Percentiles rank a stretch among this genome's conserved stretches.
Evolutionary conservation across 192 early-diverging fungal species (phyloP).

Genomic region (Kappamyces sp.): DNA sequence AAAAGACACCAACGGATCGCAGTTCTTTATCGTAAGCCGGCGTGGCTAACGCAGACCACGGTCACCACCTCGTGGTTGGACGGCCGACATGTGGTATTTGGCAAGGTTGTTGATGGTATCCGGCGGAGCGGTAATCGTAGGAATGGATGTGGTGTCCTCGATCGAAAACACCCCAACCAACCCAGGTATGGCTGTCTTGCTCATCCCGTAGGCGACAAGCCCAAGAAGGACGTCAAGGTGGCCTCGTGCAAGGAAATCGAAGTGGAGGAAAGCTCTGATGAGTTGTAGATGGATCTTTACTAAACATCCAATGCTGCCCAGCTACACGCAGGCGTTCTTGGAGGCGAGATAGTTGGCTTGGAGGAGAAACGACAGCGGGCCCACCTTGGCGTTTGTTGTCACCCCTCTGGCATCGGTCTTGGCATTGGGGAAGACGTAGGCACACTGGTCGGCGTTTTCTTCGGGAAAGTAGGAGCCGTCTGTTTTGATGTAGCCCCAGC

Average conservation of each 20-base stretch:
- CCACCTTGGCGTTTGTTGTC: too few relatives aligned
- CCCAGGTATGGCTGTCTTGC: slow-evolving; percentile 17
- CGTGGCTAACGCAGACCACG: not conserved
- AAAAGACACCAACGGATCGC: slow-evolving; percentile 79
- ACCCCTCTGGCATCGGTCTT: too few relatives aligned
- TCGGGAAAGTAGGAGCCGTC: too few relatives aligned
- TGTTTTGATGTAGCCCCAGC: too few relatives aligned
- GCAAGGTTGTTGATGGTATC: slow-evolving; percentile 45
- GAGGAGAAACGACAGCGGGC: too few relatives aligned
- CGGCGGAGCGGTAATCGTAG: too few relatives aligned
- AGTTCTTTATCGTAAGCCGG: slow-evolving; percentile 58
- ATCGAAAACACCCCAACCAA: slow-evolving; percentile 41
- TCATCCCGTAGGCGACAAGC: slow-evolving; percentile 34
- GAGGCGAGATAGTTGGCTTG: too few relatives aligned
- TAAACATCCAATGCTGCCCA: too few relatives aligned
- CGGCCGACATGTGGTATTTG: slow-evolving; percentile 56
- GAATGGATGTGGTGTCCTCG: slow-evolving; percentile 36
- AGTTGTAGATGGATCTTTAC: too few relatives aligned
- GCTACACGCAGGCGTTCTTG: too few relatives aligned
- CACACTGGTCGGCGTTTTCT: too few relatives aligned
- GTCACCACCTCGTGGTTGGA: slow-evolving; percentile 48
- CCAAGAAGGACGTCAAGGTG: slow-evolving; percentile 45
- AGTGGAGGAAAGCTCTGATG: slow-evolving; percentile 21
- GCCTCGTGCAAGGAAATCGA: slow-evolving; percentile 39
- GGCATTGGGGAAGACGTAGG: too few relatives aligned